A percentile compares a stretch with the other conserved stretches of the same genome.
These are phyloP conservation scores for Ceratobasidium sp. DNA, from an alignment of 1,284 basidiomycete genomes.

Conservation along the genomic window DNA sequence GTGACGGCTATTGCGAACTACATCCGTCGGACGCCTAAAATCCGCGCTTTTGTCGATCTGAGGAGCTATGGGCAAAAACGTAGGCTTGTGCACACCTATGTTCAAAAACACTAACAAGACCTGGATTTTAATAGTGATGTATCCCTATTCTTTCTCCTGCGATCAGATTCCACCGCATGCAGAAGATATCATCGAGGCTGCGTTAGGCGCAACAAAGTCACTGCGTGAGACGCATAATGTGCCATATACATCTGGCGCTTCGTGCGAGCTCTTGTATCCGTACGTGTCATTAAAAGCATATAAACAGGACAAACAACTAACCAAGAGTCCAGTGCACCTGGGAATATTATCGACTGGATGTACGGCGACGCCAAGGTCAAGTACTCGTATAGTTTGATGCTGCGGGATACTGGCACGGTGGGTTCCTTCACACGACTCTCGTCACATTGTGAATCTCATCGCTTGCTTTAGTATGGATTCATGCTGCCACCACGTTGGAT, in stretches of 20 bases:
- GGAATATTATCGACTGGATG: slow-evolving; percentile 81
- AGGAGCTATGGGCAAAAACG: slow-evolving; percentile 87
- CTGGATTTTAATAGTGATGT: slow-evolving; percentile 58
- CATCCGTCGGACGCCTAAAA: slow-evolving; percentile 64
- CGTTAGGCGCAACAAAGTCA: slow-evolving; percentile 74
- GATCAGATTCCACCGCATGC: slow-evolving; percentile 74
- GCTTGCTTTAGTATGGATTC: slow-evolving; percentile 73
- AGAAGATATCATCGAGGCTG: slow-evolving; percentile 84
- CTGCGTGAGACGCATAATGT: slow-evolving; percentile 68
- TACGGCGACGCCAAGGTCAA: slow-evolving; percentile 73
- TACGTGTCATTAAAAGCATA: slow-evolving; percentile 53
- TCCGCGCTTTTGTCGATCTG: slow-evolving; percentile 75
- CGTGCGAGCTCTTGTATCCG: slow-evolving; percentile 76
- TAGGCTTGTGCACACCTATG: slow-evolving; percentile 55
- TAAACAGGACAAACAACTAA: slow-evolving; percentile 42
- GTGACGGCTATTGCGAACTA: slow-evolving; percentile 79
- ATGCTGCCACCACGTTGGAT: slow-evolving; percentile 78
- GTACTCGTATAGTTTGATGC: slow-evolving; percentile 79
- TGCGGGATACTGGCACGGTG: slow-evolving; percentile 85
- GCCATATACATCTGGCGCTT: slow-evolving; percentile 66
- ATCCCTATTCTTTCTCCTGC: slow-evolving; percentile 82
- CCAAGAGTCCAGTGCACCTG: slow-evolving; percentile 62
- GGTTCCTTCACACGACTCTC: slow-evolving; percentile 52
- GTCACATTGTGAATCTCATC: slow-evolving; percentile 19
- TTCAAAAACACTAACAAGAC: background rate